Conservation (phyloP, 768 basidiomycete genomes). For the Pulveroboletus frians region DNA sequence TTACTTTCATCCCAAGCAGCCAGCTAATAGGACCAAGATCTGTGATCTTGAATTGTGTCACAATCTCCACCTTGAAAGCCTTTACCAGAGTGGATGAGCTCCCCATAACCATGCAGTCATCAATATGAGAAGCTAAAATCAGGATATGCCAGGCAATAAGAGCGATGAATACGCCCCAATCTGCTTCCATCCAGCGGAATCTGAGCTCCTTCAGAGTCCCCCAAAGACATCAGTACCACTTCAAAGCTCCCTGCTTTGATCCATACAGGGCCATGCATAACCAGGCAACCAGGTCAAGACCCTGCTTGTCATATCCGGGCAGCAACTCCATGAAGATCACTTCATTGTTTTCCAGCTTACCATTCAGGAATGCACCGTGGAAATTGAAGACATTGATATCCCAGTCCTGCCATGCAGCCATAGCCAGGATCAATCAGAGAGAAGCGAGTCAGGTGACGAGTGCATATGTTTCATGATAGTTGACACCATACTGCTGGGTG, state of each 20-base stretch:
- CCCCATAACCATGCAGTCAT: too few species aligned
- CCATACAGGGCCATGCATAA: rapidly evolving
- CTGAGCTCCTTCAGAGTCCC: neutral
- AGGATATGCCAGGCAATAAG: rapidly evolving
- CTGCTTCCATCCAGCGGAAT: rapidly evolving
- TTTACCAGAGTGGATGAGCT: too few species aligned
- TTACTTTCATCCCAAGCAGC: too few species aligned
- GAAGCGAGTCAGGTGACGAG: too few species aligned
- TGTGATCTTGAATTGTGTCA: too few species aligned
- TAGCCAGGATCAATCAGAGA: too few species aligned
- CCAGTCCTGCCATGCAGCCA: too few species aligned
- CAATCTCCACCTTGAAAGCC: too few species aligned
- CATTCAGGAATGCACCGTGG: neutral
- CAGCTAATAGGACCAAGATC: too few species aligned
- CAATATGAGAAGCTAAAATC: neutral
- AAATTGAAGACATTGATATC: neutral
- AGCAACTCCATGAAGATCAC: neutral
- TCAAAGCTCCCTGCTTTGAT: neutral
- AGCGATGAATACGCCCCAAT: neutral
- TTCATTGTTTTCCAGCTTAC: neutral
- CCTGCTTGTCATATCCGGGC: neutral
- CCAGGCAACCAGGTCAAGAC: rapidly evolving
- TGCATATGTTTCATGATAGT: too few species aligned
- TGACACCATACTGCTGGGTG: too few species aligned
- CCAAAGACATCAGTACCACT: neutral